Evolutionary conservation across 305 asterid species (phyloP), one percentile per base, ranked within the genome.

Genomic region (Fraxinus sp.): DNA sequence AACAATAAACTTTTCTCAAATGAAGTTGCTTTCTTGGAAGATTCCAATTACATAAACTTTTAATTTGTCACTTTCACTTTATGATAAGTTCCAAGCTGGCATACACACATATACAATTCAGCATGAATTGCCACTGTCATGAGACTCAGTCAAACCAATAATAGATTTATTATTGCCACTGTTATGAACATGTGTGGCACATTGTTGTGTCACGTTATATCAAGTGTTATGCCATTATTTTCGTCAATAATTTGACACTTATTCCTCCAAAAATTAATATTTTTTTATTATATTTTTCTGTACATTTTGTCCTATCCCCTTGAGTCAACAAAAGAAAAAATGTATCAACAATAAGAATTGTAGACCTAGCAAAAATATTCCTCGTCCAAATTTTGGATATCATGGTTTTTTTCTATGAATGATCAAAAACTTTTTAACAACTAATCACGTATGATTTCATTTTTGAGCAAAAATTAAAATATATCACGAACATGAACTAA

Each of bases 111-210:
- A 28, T 28, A 28, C 30, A 0, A 28, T 28, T 28, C 30, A 81
- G 77, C 70, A 22, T 7, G 64, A 37, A 36, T 33, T 59, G 30
- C 39, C 28, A 59, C 18, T 79, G 7, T 6, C 2, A 33, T 13
- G 7, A 74, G 88, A 85, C 88, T 3, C 8, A 37, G 85, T 85
- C 88, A 71, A 85, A 49, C 59, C 24, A 28, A 28, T 28, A 28
- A 28, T 28, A 28, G 30, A 28, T 28, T 28, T 28, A 28, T 1
- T 28, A 28, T 28, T 28, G 30, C 30, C 30, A 28, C 30, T 28
- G 30, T 28, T 28, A 22, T 7, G 11, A 22, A 20, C 72, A 20
- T 62, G 72, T 62, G 3, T 62, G 32, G 72, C 32, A 7, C 14
- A 62, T 22, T 62, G 4, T 6, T 9, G 1, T 62, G 72, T 62